Conservation (phyloP, 1,139 yeast genomes). For the Lizanozyma gosingica region DNA sequence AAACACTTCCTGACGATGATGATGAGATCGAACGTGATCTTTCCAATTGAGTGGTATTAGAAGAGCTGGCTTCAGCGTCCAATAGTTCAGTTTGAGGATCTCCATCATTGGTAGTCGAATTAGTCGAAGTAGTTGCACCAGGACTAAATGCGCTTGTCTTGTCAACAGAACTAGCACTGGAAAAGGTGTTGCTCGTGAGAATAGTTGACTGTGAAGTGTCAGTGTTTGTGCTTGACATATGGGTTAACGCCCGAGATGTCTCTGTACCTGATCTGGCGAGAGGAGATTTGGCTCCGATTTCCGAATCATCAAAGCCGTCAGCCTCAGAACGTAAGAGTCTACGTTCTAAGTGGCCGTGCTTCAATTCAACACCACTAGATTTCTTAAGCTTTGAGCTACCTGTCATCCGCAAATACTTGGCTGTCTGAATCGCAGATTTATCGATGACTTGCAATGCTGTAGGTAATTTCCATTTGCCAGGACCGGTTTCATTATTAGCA, state of each 20-base stretch:
- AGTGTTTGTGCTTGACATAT: neutral
- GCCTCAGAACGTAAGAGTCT: constrained; percentile 70
- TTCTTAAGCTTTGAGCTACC: constrained; percentile 19
- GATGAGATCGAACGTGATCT: constrained; percentile 14
- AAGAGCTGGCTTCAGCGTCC: neutral
- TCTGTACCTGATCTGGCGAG: neutral
- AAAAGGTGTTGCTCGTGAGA: neutral
- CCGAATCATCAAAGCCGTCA: constrained; percentile 47
- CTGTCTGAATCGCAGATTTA: constrained; percentile 16
- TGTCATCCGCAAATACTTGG: constrained; percentile 21
- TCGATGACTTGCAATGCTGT: constrained; percentile 48
- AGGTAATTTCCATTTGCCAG: constrained; percentile 56
- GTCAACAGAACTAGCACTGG: constrained; percentile 2
- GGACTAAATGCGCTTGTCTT: constrained; percentile 1
- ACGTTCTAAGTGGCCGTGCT: constrained; percentile 70
- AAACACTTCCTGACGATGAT: constrained; percentile 19
- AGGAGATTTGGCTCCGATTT: neutral
- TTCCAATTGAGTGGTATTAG: constrained; percentile 2
- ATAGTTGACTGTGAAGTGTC: neutral
- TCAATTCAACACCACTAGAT: constrained; percentile 50
- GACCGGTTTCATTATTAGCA: constrained; percentile 47
- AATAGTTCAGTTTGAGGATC: neutral
- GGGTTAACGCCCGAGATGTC: neutral
- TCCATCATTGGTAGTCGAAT: constrained; percentile 3
- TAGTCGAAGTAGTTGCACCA: constrained; percentile 3